phyloP scores from a whole-genome alignment of 2,329 filamentous ascomycete species.

The Pseudocercospora eumusae region DNA sequence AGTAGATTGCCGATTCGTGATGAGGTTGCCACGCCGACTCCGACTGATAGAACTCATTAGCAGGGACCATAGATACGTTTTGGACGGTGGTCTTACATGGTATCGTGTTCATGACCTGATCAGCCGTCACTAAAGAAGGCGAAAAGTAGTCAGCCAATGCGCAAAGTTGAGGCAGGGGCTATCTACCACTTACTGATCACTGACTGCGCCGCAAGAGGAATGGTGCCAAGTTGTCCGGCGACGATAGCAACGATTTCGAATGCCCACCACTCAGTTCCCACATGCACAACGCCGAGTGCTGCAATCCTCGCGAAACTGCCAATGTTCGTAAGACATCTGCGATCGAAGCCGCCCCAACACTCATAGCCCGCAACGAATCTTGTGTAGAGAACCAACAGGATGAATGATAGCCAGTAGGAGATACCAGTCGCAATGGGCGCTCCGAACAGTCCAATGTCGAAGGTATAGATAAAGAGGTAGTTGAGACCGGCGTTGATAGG shows the following conservation, averaged over 20 bases:
- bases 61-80: neutral
- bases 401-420: constrained; percentile 82
- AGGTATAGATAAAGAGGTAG: constrained; percentile 70
- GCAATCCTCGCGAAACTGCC: constrained; percentile 73
- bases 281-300: constrained; percentile 74
- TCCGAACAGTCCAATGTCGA: constrained; percentile 71
- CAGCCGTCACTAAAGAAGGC: constrained; percentile 21
- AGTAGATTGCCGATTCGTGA: constrained; percentile 78
- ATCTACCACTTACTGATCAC: constrained; percentile 62
- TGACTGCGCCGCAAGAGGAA: constrained; percentile 77
- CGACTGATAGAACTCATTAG: constrained; percentile 47
- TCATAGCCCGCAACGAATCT: constrained; percentile 68
- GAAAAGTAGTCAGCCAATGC: neutral
- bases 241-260: constrained; percentile 87
- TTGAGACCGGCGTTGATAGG: constrained; percentile 61
- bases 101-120: constrained; percentile 64
- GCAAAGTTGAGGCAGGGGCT: constrained; percentile 61
- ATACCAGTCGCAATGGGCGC: constrained; percentile 81
- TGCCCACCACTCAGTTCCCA: constrained; percentile 90
- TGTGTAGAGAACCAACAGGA: constrained; percentile 72
- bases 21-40: constrained; percentile 78
- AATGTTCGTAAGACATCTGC: constrained; percentile 65
- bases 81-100: neutral
- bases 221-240: constrained; percentile 75
- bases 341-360: constrained; percentile 74